These are phyloP conservation scores for Umbilicus rupestris DNA, from an alignment of 164 flowering plant species.

Conservation along the genomic window DNA sequence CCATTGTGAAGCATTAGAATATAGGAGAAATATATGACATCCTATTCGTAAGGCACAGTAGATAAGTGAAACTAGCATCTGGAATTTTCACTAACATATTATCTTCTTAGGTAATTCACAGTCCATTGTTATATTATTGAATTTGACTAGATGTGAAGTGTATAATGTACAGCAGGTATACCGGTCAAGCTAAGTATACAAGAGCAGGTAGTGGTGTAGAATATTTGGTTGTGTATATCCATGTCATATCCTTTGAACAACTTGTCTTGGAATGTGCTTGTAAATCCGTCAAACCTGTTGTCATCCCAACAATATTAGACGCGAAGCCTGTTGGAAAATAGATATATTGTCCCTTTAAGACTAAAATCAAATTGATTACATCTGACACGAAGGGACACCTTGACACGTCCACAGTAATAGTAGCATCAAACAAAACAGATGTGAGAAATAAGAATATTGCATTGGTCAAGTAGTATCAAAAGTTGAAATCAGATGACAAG, in stretches of 20 bases:
- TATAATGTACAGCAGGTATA: conserved; percentile 13
- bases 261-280: conserved; percentile 96
- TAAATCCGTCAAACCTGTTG: conserved; percentile 91
- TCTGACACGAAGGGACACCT: no score
- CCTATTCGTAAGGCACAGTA: not conserved
- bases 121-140: no score
- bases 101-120: not conserved
- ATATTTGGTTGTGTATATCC: conserved; percentile 97
- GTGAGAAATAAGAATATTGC: not conserved
- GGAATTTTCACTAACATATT: not conserved
- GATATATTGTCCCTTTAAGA: not conserved
- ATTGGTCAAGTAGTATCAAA: not conserved
- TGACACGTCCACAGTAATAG: no score
- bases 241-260: conserved; percentile 90
- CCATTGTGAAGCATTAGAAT: not conserved
- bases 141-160: not conserved
- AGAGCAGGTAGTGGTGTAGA: conserved; percentile 88
- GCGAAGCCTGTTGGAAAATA: not conserved
- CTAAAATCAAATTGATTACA: no score
- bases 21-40: not conserved
- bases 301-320: conserved; percentile 6
- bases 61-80: not conserved
- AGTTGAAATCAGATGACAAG: not conserved
- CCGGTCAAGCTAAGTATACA: conserved; percentile 86
- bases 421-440: no score